Base-by-base conservation (phyloP, 2,329 filamentous ascomycete genomes). In the Fusarium brevicatenulatum region DNA sequence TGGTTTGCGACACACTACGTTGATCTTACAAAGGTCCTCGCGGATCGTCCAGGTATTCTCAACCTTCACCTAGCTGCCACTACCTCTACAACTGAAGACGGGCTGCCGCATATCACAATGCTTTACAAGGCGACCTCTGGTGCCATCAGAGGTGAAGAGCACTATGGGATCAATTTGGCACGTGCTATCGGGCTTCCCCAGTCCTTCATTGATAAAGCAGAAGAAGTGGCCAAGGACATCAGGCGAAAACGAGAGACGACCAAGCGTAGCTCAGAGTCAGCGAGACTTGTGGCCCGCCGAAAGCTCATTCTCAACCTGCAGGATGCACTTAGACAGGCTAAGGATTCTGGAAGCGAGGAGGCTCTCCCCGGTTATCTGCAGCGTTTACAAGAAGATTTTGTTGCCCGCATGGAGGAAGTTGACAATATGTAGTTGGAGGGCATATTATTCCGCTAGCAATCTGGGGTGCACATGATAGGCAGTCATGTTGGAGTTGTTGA, bases 1-100 rank as follows among this genome's bases (percentile, higher is more conserved):
- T 98, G 94, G 91, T 99, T 99, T 81, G 94, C 92, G 4, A 98
- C 96, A 0, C 97, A 99, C 79, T 99, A 98, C 79, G 86, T 89
- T 40, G 93, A 98, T 69, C 86, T 99, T 5, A 92, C 95, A 0
- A 88, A 87, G 6, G 93, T 95, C 40, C 86, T 98, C 68, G 86
- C 88, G 4, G 91, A 95, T 71, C 89, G 93, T 16, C 90, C 89
- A 21, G 95, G 95, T 0, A 94, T 98, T 1, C 85, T 95, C 30
- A 97, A 94, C 73, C 84, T 97, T 5, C 95, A 98, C 78, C 87
- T 98, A 5, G 88, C 90, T 2, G 93, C 95, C 1, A 88, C 95
- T 46, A 90, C 91, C 50, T 85, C 85, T 0, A 78, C 78, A 3
- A 81, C 83, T 1, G 82, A 88, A 5, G 84, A 86, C 5, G 86